Percentiles rank a stretch among this genome's conserved stretches.
Conservation (phyloP, 1,284 basidiomycete genomes). For the Pseudozyma sp. region DNA sequence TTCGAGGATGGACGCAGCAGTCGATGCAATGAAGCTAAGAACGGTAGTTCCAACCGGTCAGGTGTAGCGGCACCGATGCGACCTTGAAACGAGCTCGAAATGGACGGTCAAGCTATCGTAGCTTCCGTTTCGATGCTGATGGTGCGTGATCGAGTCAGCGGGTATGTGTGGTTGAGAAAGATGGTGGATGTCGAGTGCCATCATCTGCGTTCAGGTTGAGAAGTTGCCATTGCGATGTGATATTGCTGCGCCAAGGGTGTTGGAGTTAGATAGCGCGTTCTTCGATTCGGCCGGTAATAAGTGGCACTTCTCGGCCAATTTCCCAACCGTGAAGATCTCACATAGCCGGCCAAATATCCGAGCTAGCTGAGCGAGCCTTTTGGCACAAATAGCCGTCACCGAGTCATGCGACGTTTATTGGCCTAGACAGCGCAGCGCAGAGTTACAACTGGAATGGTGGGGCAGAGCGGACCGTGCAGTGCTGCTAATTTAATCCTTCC, state of each 20-base stretch:
- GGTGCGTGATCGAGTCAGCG: constrained; percentile 8
- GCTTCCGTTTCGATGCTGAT: background rate
- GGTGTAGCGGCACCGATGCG: background rate
- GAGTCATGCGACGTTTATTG: constrained; percentile 24
- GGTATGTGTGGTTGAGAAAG: constrained; percentile 1
- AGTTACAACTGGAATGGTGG: background rate
- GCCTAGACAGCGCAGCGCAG: background rate
- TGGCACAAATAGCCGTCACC: constrained; percentile 23
- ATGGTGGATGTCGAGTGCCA: constrained; percentile 13
- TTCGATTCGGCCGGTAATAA: constrained; percentile 36
- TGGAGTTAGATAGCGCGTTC: constrained; percentile 19
- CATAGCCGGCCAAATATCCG: constrained; percentile 30
- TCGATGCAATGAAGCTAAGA: too few species aligned
- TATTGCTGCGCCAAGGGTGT: constrained; percentile 10
- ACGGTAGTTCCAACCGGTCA: too few species aligned
- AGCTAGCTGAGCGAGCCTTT: background rate
- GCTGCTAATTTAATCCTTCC: too few species aligned
- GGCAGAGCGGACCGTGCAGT: constrained; percentile 1
- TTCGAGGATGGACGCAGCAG: too few species aligned
- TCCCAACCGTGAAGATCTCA: background rate
- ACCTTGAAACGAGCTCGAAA: background rate
- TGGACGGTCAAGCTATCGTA: background rate
- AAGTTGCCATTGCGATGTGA: background rate
- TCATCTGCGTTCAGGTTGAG: background rate
- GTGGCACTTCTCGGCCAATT: background rate